Conservation (phyloP, 2,329 filamentous ascomycete species). For the Paracorniculantispora psalliotae region DNA sequence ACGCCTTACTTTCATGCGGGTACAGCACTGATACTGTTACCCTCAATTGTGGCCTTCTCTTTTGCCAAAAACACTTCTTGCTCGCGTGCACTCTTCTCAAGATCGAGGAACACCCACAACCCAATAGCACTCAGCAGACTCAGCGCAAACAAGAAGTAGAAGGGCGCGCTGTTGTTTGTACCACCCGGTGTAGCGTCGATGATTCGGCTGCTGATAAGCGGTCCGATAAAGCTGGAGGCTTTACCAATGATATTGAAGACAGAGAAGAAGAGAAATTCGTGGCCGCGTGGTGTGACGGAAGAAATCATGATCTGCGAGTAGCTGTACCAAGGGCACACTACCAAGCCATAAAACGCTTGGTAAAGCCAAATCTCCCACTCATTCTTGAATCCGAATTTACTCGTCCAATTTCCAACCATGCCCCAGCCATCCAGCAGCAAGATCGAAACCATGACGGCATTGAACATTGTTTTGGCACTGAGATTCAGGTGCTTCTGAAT, state of each 20-base stretch:
- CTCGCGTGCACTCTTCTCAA: constrained; percentile 55
- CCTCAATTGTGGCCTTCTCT: constrained; percentile 23
- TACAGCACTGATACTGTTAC: background rate
- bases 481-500: constrained; percentile 56
- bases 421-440: constrained; percentile 51
- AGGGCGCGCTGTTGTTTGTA: constrained; percentile 56
- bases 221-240: constrained; percentile 63
- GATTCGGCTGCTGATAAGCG: constrained; percentile 63
- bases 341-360: constrained; percentile 56
- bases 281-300: constrained; percentile 62
- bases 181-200: constrained; percentile 54
- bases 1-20: constrained; percentile 3
- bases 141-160: constrained; percentile 60
- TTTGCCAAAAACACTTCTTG: constrained; percentile 50
- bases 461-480: constrained; percentile 65
- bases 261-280: constrained; percentile 67
- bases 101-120: constrained; percentile 52
- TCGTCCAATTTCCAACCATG: constrained; percentile 43
- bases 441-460: constrained; percentile 56
- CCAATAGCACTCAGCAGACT: constrained; percentile 50
- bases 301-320: constrained; percentile 69
- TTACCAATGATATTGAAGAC: constrained; percentile 66
- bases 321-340: constrained; percentile 66
- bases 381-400: constrained; percentile 40
- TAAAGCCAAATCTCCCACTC: constrained; percentile 43